Base-by-base conservation (phyloP, 495 filamentous ascomycete genomes). In the Rhypophila decipiens region DNA sequence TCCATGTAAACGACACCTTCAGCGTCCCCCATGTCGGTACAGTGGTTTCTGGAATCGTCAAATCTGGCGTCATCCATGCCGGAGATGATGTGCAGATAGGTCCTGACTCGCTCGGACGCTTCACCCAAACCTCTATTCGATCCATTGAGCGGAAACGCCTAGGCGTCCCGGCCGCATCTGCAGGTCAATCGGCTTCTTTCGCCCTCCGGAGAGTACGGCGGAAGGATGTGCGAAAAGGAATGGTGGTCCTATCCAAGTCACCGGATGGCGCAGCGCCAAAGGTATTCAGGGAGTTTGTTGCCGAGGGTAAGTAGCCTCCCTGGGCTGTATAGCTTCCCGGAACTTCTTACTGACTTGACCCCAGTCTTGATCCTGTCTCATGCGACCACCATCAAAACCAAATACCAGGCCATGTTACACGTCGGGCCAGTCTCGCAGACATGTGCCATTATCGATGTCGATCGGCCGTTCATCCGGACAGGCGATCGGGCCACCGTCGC, bases 21-120 rank as follows among this genome's bases (percentile, higher is more conserved):
- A 96, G 90, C n/a, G 93, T 98, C 8, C 93, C 93, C 4, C 95
- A 96, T 59, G 90, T 95, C 8, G 93, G 93, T 19, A 98, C 93
- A 0, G 93, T 98, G 1, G 90, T 98, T 8, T 89, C 88, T 23
- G 93, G 93, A 0, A 90, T 98, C 34, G 85, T 96, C 44, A 96
- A 95, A 61, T 79, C 76, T 8, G 87, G 83, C 11, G 84, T 95
- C 21, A 82, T 97, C 23, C 93, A 97, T 63, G 78, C 88, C 1
- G 93, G 93, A 17, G 94, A 98, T 64, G 78, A 80, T 5, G 86
- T 98, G 4, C 75, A 93, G 13, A 83, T 98, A 19, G 93, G 93
- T 0, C 93, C 93, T 0, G 93, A 98, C 67, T 87, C 84, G 7
- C 77, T 96, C 1, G 93, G 93, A 5, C 86, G 94, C 37, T 98